A percentile compares a stretch with the other conserved stretches of the same genome.
These are phyloP conservation scores for Fraxinus greggii DNA, from an alignment of 305 asterid genomes.

Conservation along the genomic window DNA sequence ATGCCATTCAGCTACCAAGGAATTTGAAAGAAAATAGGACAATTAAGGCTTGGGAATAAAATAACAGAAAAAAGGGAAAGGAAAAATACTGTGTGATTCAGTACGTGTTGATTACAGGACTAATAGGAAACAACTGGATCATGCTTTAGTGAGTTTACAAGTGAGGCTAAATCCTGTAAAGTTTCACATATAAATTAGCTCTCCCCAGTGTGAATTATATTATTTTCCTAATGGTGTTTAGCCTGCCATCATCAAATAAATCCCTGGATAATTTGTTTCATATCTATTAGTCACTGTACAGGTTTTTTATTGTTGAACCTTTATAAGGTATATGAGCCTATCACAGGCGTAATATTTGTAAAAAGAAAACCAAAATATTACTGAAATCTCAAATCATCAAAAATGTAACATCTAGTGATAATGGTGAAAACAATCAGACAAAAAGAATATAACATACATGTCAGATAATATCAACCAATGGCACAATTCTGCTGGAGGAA, in stretches of 20 bases:
- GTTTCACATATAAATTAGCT: conserved; percentile 10
- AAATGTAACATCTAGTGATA: not conserved
- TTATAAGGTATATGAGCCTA: not conserved
- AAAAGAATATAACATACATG: conserved; percentile 52
- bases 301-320: not conserved
- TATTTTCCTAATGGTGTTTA: not conserved
- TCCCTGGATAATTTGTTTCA: not conserved
- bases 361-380: not conserved
- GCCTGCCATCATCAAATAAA: not conserved
- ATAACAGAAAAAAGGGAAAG: not conserved
- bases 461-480: conserved; percentile 87
- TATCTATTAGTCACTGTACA: conserved; percentile 6
- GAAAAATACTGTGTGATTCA: not conserved
- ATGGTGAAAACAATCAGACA: conserved; percentile 9
- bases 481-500: conserved; percentile 80
- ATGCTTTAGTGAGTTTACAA: not conserved
- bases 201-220: not conserved
- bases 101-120: not conserved
- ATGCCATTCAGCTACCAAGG: not conserved
- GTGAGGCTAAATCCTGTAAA: not conserved
- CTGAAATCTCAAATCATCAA: not conserved
- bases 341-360: not conserved
- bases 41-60: not conserved
- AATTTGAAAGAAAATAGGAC: not conserved
- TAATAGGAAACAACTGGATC: not conserved